These are phyloP conservation scores for Xylaria sp. DNA, from an alignment of 2,329 filamentous ascomycete genomes.

Conservation along the genomic window DNA sequence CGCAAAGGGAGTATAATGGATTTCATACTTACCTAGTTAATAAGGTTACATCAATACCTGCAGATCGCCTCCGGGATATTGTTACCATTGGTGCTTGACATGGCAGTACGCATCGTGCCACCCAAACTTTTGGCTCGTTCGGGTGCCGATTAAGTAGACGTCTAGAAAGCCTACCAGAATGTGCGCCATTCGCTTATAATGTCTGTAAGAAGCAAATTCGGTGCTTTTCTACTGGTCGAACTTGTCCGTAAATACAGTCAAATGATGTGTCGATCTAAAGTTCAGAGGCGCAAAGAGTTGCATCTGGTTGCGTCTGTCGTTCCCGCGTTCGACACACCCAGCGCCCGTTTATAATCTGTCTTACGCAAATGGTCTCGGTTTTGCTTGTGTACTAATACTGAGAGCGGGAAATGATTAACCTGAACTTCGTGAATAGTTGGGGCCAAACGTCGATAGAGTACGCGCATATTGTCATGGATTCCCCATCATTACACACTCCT, in stretches of 20 bases:
- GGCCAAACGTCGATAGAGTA: background rate
- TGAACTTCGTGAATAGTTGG: background rate
- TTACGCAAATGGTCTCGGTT: background rate
- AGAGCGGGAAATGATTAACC: background rate
- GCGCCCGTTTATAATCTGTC: constrained; percentile 6
- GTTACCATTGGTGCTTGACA: constrained; percentile 31
- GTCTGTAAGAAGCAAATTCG: constrained; percentile 30
- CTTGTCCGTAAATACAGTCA: constrained; percentile 13
- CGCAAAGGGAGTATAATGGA: constrained; percentile 23
- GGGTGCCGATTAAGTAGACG: constrained; percentile 31
- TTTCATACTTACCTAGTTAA: constrained; percentile 6
- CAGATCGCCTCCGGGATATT: constrained; percentile 35
- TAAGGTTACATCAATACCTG: constrained; percentile 31
- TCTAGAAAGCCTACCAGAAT: constrained; percentile 18
- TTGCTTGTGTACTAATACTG: background rate
- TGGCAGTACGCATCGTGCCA: constrained; percentile 33
- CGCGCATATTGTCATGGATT: background rate
- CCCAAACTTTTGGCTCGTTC: constrained; percentile 28
- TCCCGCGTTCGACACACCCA: background rate
- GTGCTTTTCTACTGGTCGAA: constrained; percentile 28
- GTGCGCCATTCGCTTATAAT: constrained; percentile 31
- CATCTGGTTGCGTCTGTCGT: constrained; percentile 10
- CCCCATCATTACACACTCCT: background rate
- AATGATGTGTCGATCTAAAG: constrained; percentile 27
- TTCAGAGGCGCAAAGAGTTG: constrained; percentile 10